A percentile compares a stretch with the other conserved stretches of the same genome.
Evolutionary conservation across 1,139 yeast genomes (phyloP).

Genomic region (Zygosaccharomyces sapae): DNA sequence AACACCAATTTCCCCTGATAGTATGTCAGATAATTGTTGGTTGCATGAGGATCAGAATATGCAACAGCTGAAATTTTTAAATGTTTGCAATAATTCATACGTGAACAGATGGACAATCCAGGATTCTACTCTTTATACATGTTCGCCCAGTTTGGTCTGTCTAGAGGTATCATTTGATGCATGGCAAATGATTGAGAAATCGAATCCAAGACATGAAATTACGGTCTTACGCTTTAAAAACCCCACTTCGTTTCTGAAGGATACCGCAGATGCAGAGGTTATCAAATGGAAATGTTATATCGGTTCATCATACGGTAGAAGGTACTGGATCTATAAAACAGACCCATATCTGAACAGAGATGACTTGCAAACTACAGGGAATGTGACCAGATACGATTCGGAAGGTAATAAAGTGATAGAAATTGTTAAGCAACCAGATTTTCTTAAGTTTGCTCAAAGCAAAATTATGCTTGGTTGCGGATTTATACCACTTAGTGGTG

Average conservation of each 20-base stretch:
- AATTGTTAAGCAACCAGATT: conserved; percentile 53
- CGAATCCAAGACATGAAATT: conserved; percentile 37
- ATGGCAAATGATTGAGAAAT: conserved; percentile 38
- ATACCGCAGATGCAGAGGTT: conserved; percentile 26
- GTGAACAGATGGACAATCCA: conserved; percentile 52
- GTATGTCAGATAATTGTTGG: conserved; percentile 8
- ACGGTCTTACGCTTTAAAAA: conserved; percentile 32
- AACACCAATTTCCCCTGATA: conserved; percentile 30
- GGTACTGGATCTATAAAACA: conserved; percentile 75
- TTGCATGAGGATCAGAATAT: conserved; percentile 5
- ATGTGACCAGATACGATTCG: conserved; percentile 52
- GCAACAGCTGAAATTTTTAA: conserved; percentile 44
- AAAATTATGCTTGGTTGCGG: conserved; percentile 45
- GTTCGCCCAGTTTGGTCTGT: conserved; percentile 40
- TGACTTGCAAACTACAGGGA: conserved; percentile 32
- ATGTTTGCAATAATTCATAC: conserved; percentile 48
- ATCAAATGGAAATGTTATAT: conserved; percentile 48
- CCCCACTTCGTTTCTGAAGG: conserved; percentile 23
- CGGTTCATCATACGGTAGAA: conserved; percentile 52
- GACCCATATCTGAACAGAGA: conserved; percentile 38
- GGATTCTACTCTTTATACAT: conserved; percentile 44
- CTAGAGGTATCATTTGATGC: conserved; percentile 39
- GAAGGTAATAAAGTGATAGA: conserved; percentile 61
- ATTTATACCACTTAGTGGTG: conserved; percentile 28
- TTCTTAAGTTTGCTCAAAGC: conserved; percentile 58